Evolutionary conservation across 2,329 filamentous ascomycete species (phyloP).

Genomic region (Aspergillus ochraceoroseus): DNA sequence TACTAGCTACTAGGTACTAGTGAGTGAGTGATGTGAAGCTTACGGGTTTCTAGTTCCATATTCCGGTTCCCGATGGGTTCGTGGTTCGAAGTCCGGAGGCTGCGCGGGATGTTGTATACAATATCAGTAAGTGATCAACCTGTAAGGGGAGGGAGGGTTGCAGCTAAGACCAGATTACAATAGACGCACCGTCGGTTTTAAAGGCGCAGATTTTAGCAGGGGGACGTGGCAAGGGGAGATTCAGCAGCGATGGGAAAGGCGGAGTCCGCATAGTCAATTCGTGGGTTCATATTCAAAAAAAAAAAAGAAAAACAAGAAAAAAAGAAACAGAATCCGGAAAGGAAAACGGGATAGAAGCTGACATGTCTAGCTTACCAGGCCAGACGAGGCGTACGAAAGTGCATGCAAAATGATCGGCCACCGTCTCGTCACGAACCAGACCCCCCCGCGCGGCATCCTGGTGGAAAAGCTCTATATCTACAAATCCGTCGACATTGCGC

Average conservation of each 20-base stretch:
- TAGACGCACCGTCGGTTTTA: conserved; percentile 28
- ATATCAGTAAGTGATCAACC: background rate
- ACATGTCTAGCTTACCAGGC: too few species aligned
- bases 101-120: background rate
- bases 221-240: conserved; percentile 31
- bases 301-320: too few species aligned
- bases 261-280: conserved; percentile 27
- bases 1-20: too few species aligned
- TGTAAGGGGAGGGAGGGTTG: too few species aligned
- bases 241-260: conserved; percentile 28
- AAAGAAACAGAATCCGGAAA: too few species aligned
- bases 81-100: background rate
- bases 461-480: conserved; percentile 39
- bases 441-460: conserved; percentile 23
- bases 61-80: background rate
- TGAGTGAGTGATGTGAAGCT: too few species aligned
- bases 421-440: conserved; percentile 30
- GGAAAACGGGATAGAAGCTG: too few species aligned
- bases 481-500: conserved; percentile 28
- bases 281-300: too few species aligned
- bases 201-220: conserved; percentile 34
- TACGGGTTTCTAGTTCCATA: too few species aligned
- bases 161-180: background rate
- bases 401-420: conserved; percentile 30
- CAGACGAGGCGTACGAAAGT: too few species aligned